These are phyloP conservation scores for Fusarium sp. DNA, from an alignment of 2,329 filamentous ascomycete species.

Conservation along the genomic window DNA sequence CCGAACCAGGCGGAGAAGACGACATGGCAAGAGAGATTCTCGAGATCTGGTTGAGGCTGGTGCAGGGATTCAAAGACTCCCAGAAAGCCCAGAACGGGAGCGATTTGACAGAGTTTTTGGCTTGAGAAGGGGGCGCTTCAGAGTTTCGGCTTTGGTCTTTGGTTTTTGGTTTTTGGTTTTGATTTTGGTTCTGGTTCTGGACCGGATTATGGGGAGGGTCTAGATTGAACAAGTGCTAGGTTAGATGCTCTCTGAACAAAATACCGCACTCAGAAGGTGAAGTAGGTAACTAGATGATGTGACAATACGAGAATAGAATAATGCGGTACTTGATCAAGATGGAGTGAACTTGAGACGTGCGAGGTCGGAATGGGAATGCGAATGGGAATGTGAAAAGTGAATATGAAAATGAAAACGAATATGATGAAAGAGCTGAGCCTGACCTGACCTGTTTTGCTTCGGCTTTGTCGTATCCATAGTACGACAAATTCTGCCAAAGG, in stretches of 20 bases:
- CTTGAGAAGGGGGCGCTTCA: slow-evolving; percentile 26
- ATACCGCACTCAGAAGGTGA: slow-evolving; percentile 7
- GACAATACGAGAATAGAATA: not conserved
- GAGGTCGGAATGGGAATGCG: not conserved
- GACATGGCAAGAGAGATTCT: too few species aligned
- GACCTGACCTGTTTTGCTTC: not conserved
- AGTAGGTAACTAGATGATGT: not conserved
- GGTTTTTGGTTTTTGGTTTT: slow-evolving; percentile 3
- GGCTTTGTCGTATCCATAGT: slow-evolving; percentile 2
- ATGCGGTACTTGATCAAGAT: not conserved
- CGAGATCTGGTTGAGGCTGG: too few species aligned
- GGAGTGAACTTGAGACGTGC: not conserved
- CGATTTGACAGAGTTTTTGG: slow-evolving; percentile 24
- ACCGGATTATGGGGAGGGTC: slow-evolving; percentile 12
- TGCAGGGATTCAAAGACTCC: too few species aligned
- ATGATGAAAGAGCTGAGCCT: not conserved
- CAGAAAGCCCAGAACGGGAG: slow-evolving; percentile 21
- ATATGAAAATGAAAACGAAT: slow-evolving; percentile 6
- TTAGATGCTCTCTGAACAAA: not conserved
- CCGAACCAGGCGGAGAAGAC: slow-evolving; percentile 16
- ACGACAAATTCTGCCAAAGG: slow-evolving; percentile 26
- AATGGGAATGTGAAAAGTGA: not conserved
- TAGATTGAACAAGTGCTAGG: slow-evolving; percentile 1
- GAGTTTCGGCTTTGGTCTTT: slow-evolving; percentile 17
- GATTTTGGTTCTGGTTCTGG: slow-evolving; percentile 22